Conservation (phyloP, 306 rosid species). For the Trichosanthes truncata region DNA sequence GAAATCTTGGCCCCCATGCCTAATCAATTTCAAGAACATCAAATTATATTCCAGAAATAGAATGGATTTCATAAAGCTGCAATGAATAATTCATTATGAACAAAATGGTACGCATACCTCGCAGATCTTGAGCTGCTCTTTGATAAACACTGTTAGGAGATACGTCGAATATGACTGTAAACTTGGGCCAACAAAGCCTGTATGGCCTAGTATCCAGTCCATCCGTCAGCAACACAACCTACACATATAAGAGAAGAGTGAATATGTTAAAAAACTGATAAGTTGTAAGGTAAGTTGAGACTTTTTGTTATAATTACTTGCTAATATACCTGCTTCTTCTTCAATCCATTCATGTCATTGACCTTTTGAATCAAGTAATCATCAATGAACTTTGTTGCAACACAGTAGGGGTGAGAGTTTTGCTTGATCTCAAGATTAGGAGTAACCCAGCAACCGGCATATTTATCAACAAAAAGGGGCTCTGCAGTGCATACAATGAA, state of each 20-base stretch:
- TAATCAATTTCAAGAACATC: slow-evolving; percentile 17
- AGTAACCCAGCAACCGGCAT: slow-evolving; percentile 60
- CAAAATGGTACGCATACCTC: slow-evolving; percentile 26
- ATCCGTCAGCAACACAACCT: slow-evolving; percentile 75
- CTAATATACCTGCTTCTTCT: slow-evolving; percentile 46
- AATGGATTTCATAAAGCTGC: neutral
- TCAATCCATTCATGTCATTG: slow-evolving; percentile 34
- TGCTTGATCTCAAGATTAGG: slow-evolving; percentile 30
- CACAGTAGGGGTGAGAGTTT: slow-evolving; percentile 42
- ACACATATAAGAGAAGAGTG: slow-evolving; percentile 16
- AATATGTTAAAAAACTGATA: too few relatives aligned
- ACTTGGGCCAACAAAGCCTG: slow-evolving; percentile 59
- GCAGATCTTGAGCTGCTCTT: slow-evolving; percentile 48
- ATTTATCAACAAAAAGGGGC: slow-evolving; percentile 70
- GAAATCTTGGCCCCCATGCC: slow-evolving; percentile 62
- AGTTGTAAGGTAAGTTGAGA: neutral
- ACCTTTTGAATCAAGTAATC: slow-evolving; percentile 43
- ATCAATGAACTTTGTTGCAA: slow-evolving; percentile 67
- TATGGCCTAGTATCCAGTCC: slow-evolving; percentile 77
- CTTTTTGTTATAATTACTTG: neutral
- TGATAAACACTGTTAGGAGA: slow-evolving; percentile 49
- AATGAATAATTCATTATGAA: neutral
- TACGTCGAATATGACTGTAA: slow-evolving; percentile 52
- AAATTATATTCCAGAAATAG: slow-evolving; percentile 10
- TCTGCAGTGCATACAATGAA: slow-evolving; percentile 55